Percentiles rank a stretch among this genome's conserved stretches.
Evolutionary conservation across 768 basidiomycete genomes (phyloP).

Genomic region (Panaeolus cyanescens): DNA sequence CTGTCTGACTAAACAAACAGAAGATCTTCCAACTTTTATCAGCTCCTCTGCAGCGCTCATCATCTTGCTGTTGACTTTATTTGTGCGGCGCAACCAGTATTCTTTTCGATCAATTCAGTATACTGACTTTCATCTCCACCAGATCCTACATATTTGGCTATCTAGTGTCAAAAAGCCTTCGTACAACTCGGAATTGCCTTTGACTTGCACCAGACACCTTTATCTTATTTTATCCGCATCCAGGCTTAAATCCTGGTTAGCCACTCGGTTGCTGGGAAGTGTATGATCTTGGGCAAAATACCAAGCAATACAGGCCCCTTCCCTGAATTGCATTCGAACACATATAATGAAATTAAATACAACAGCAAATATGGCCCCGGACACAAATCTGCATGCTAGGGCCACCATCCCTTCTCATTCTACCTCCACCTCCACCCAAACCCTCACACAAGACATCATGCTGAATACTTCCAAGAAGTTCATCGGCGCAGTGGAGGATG

Average conservation of each 20-base stretch:
- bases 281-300: not conserved
- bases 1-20: not conserved
- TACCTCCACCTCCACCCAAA: slow-evolving; percentile 10
- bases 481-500: slow-evolving; percentile 82
- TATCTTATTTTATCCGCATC: not conserved
- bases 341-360: not conserved
- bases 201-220: not conserved
- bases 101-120: not conserved
- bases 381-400: not conserved
- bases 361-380: not conserved
- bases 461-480: slow-evolving; percentile 35
- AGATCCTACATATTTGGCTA: not conserved
- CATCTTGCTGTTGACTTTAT: not conserved
- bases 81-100: not conserved
- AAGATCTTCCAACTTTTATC: not conserved
- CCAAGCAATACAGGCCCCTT: not conserved
- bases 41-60: not conserved
- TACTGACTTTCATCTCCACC: not conserved
- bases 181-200: not conserved
- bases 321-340: not conserved
- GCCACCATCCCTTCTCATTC: not conserved
- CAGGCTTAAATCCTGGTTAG: not conserved
- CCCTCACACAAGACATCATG: slow-evolving; percentile 22
- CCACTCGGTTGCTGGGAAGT: not conserved
- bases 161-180: not conserved